Evolutionary conservation across 2,329 filamentous ascomycete species (phyloP).

Genomic region (Calonectria pauciramosa): DNA sequence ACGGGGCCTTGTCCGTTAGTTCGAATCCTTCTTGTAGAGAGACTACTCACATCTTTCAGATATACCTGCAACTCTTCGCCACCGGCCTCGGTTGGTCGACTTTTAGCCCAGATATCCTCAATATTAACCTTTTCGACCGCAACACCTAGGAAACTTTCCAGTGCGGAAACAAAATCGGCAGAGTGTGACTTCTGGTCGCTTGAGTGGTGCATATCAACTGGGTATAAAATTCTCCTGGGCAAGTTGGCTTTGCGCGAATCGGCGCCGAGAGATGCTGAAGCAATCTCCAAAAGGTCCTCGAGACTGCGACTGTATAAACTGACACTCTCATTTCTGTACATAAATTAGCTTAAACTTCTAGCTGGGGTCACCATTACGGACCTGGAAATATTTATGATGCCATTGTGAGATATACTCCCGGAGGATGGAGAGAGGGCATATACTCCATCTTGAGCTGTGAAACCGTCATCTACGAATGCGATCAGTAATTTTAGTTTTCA

Average conservation of each 20-base stretch:
- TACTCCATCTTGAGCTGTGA: conserved; percentile 44
- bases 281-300: conserved; percentile 39
- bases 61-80: conserved; percentile 42
- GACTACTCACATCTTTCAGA: conserved; percentile 45
- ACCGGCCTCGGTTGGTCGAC: conserved; percentile 15
- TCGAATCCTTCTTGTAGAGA: neutral
- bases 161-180: conserved; percentile 41
- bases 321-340: conserved; percentile 35
- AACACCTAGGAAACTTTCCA: conserved; percentile 41
- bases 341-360: neutral
- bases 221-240: conserved; percentile 43
- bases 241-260: neutral
- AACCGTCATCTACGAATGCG: conserved; percentile 36
- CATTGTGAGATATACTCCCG: conserved; percentile 26
- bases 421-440: conserved; percentile 47
- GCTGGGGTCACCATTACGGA: conserved; percentile 35
- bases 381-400: conserved; percentile 35
- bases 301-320: conserved; percentile 45
- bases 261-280: conserved; percentile 31
- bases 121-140: conserved; percentile 36
- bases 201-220: conserved; percentile 38
- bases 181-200: conserved; percentile 19
- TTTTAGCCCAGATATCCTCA: conserved; percentile 35
- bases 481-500: conserved; percentile 37
- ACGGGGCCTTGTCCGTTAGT: conserved; percentile 46